Conservation (phyloP, 2,329 filamentous ascomycete genomes). For the Colletotrichum graminicola region DNA sequence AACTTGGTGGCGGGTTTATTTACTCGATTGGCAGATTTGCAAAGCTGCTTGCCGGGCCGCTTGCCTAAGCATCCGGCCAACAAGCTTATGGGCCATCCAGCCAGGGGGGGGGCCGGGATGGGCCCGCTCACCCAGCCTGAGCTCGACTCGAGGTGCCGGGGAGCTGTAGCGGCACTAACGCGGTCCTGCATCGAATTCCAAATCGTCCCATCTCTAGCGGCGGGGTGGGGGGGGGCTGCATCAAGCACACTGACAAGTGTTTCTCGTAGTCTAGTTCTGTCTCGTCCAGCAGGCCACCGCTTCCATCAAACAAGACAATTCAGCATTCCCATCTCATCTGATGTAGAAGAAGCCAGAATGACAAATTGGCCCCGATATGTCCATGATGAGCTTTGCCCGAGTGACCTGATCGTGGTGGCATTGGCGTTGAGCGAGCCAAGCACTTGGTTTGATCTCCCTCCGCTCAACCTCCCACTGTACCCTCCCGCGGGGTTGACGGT, state of each 20-base stretch:
- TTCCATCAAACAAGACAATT: conserved; percentile 1
- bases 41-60: conserved; percentile 3
- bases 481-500: conserved; percentile 28
- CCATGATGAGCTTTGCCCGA: background rate
- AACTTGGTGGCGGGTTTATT: background rate
- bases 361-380: conserved; percentile 22
- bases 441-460: conserved; percentile 25
- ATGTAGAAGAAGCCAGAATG: background rate
- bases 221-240: conserved; percentile 28
- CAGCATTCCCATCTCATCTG: background rate
- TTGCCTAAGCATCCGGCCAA: conserved; percentile 13
- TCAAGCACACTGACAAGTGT: conserved; percentile 14
- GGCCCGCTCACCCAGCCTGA: background rate
- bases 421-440: conserved; percentile 17
- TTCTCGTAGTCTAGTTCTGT: conserved; percentile 14
- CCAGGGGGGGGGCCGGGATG: background rate
- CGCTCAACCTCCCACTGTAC: conserved; percentile 6
- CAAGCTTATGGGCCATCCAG: conserved; percentile 1
- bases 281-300: conserved; percentile 19
- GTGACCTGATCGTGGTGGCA: background rate
- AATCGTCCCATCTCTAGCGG: conserved; percentile 28
- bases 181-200: conserved; percentile 38
- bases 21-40: conserved; percentile 31
- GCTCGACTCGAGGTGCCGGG: conserved; percentile 32
- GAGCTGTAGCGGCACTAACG: conserved; percentile 34